Conservation (phyloP, 1,284 basidiomycete genomes). For the Trametes hirsuta region DNA sequence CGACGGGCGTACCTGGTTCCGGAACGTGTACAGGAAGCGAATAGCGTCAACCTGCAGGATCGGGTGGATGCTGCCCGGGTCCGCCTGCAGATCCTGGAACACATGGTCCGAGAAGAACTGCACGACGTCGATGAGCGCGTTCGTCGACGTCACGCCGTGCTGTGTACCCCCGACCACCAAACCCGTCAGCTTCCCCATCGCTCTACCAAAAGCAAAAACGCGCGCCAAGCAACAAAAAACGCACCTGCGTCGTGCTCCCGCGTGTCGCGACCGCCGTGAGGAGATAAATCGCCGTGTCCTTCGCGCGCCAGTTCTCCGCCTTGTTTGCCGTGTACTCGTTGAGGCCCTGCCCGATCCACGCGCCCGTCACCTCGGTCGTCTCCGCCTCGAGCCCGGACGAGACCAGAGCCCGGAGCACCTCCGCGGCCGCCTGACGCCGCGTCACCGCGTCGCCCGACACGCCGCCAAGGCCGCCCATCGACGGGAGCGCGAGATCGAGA, state of each 20-base stretch:
- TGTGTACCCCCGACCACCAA: slow-evolving; percentile 30
- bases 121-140: slow-evolving; percentile 91
- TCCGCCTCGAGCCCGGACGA: slow-evolving; percentile 80
- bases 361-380: slow-evolving; percentile 84
- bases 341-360: slow-evolving; percentile 82
- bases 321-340: slow-evolving; percentile 67
- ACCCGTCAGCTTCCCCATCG: neutral
- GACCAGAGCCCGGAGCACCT: slow-evolving; percentile 88
- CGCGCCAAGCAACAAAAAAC: slow-evolving; percentile 22
- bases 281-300: slow-evolving; percentile 96
- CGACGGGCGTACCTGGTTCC: slow-evolving; percentile 75
- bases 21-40: slow-evolving; percentile 91
- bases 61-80: slow-evolving; percentile 73
- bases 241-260: slow-evolving; percentile 81
- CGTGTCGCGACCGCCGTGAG: slow-evolving; percentile 90
- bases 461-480: slow-evolving; percentile 40
- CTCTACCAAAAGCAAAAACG: neutral
- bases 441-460: slow-evolving; percentile 61
- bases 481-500: slow-evolving; percentile 81
- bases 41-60: slow-evolving; percentile 97
- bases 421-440: slow-evolving; percentile 89
- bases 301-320: slow-evolving; percentile 84
- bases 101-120: slow-evolving; percentile 95
- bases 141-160: slow-evolving; percentile 94
- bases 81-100: slow-evolving; percentile 84